phyloP scores from a whole-genome alignment of 2,329 filamentous ascomycete species.

The Epicoccum sorghinum region DNA sequence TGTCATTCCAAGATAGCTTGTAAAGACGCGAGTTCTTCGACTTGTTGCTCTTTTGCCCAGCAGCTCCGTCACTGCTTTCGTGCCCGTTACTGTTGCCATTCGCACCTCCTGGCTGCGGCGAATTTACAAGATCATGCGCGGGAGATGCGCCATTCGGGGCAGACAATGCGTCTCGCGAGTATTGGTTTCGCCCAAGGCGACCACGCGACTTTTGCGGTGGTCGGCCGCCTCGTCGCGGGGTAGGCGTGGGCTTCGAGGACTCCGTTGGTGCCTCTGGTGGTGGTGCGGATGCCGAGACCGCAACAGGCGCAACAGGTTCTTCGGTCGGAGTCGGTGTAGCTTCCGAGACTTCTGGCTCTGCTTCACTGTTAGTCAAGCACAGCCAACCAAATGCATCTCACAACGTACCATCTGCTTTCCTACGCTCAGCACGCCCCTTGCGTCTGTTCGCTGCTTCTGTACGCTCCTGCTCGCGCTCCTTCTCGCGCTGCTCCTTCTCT shows the following conservation, averaged over 20 bases:
- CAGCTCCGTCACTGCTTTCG: conserved; percentile 63
- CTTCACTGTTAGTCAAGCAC: conserved; percentile 26
- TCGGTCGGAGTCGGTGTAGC: conserved; percentile 32
- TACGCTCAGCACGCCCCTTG: conserved; percentile 80
- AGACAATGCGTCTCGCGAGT: conserved; percentile 43
- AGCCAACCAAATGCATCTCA: conserved; percentile 9
- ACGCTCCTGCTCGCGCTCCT: conserved; percentile 74
- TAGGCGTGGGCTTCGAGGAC: conserved; percentile 36
- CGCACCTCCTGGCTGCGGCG: conserved; percentile 38
- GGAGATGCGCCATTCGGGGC: conserved; percentile 44
- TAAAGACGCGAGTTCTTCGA: conserved; percentile 60
- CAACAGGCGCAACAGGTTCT: conserved; percentile 31
- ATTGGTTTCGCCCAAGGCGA: conserved; percentile 48
- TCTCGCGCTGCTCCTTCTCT: conserved; percentile 66
- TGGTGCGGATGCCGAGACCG: conserved; percentile 31
- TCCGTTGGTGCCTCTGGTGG: conserved; percentile 34
- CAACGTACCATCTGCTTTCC: conserved; percentile 76
- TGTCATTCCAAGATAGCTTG: conserved; percentile 80
- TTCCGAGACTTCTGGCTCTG: conserved; percentile 40
- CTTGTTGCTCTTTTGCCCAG: conserved; percentile 65
- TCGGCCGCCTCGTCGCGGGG: conserved; percentile 42
- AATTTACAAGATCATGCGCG: conserved; percentile 36
- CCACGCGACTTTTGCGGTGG: conserved; percentile 42
- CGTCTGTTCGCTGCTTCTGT: conserved; percentile 78
- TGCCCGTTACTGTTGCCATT: conserved; percentile 46